These are phyloP conservation scores for Cinchona pubescens DNA, from an alignment of 257 asterid species.

Conservation along the genomic window DNA sequence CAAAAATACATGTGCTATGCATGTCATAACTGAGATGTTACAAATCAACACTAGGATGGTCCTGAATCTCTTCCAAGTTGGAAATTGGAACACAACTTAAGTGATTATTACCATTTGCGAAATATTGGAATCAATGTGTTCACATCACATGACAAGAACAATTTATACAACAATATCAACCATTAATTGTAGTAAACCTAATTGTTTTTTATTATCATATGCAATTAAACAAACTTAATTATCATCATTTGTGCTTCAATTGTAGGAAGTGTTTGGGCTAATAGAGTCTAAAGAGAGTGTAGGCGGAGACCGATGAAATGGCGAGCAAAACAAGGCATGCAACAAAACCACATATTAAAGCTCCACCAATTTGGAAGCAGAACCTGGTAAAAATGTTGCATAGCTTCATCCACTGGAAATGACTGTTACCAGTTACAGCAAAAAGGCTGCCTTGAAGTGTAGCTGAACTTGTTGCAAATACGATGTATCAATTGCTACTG, in stretches of 20 bases:
- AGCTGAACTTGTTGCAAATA: conserved; percentile 48
- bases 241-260: conserved; percentile 33
- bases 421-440: conserved; percentile 55
- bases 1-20: too few relatives aligned
- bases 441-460: conserved; percentile 47
- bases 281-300: conserved; percentile 51
- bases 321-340: conserved; percentile 43
- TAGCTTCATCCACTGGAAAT: conserved; percentile 65
- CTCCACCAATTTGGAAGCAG: conserved; percentile 63
- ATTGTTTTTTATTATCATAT: not conserved
- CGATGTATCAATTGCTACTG: conserved; percentile 45
- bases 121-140: too few relatives aligned
- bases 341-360: conserved; percentile 35
- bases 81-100: too few relatives aligned
- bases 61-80: too few relatives aligned
- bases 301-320: conserved; percentile 53
- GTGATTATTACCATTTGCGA: too few relatives aligned
- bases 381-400: conserved; percentile 59
- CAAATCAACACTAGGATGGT: too few relatives aligned
- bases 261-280: conserved; percentile 51
- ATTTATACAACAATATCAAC: not conserved
- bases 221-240: not conserved
- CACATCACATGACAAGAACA: not conserved
- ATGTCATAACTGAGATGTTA: too few relatives aligned
- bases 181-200: not conserved